These are phyloP conservation scores for Microcyclospora tardicrescens DNA, from an alignment of 2,329 filamentous ascomycete genomes.

Conservation along the genomic window DNA sequence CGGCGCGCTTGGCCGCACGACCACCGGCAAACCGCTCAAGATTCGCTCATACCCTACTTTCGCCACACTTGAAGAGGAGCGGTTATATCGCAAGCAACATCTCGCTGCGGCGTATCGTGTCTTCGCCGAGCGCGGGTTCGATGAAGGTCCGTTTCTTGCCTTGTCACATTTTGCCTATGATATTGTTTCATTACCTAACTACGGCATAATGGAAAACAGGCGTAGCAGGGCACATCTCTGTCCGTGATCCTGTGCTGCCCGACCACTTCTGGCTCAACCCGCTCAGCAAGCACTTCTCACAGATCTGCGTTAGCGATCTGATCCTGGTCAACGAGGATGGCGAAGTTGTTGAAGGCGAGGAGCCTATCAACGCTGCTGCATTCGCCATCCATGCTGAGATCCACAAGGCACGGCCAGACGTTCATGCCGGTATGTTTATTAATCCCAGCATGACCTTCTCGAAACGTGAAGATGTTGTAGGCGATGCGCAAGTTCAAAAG, in stretches of 20 bases:
- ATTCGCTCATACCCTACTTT: slow-evolving; percentile 34
- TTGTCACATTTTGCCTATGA: no score
- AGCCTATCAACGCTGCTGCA: slow-evolving; percentile 32
- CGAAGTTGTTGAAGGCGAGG: slow-evolving; percentile 29
- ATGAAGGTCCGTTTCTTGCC: neutral
- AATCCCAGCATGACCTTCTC: slow-evolving; percentile 17
- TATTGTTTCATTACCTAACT: neutral
- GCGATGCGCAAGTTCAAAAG: no score
- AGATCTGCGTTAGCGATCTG: slow-evolving; percentile 31
- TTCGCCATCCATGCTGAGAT: slow-evolving; percentile 34
- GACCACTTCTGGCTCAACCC: slow-evolving; percentile 31
- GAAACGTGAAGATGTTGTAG: no score
- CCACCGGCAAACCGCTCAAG: slow-evolving; percentile 32
- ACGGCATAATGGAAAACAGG: slow-evolving; percentile 18
- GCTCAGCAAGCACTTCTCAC: slow-evolving; percentile 31
- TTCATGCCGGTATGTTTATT: slow-evolving; percentile 18
- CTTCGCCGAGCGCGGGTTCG: slow-evolving; percentile 25
- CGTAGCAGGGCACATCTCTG: slow-evolving; percentile 28
- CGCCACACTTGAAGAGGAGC: slow-evolving; percentile 24
- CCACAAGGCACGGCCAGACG: slow-evolving; percentile 30
- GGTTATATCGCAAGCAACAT: slow-evolving; percentile 30
- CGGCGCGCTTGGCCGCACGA: slow-evolving; percentile 34
- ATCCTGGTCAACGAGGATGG: slow-evolving; percentile 33
- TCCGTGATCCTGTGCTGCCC: slow-evolving; percentile 26
- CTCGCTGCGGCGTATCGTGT: slow-evolving; percentile 32